phyloP scores from a whole-genome alignment of 2,329 filamentous ascomycete genomes.

The Dactylonectria macrodidyma region DNA sequence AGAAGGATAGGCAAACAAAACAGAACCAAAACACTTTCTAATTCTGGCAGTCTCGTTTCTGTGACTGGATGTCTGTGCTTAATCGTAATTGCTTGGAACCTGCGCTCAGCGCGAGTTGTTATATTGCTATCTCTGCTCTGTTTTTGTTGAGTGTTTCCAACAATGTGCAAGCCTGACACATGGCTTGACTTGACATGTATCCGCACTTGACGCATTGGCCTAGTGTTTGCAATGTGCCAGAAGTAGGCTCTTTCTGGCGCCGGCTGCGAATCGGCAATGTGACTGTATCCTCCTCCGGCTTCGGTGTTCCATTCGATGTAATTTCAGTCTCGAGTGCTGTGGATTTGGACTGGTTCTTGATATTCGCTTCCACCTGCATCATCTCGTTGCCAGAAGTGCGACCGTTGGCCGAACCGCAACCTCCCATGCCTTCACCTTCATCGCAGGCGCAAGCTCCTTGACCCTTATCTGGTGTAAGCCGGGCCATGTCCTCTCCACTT shows the following conservation, averaged over 20 bases:
- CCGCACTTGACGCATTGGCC: conserved; percentile 90
- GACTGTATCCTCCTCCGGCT: conserved; percentile 48
- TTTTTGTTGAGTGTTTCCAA: conserved; percentile 93
- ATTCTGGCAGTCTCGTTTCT: background rate
- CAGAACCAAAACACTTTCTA: conserved; percentile 33
- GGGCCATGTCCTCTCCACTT: conserved; percentile 96
- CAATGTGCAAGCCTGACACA: conserved; percentile 94
- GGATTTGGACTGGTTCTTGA: conserved; percentile 42
- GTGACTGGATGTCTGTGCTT: background rate
- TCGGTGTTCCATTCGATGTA: conserved; percentile 42
- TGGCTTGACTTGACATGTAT: conserved; percentile 93
- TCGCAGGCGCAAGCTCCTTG: conserved; percentile 55
- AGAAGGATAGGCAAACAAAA: conserved; percentile 26
- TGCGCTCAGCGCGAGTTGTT: conserved; percentile 31
- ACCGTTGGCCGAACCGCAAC: conserved; percentile 79
- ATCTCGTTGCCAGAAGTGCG: conserved; percentile 81
- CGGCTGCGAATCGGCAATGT: conserved; percentile 53
- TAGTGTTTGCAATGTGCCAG: conserved; percentile 76
- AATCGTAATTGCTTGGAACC: background rate
- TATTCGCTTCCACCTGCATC: conserved; percentile 80
- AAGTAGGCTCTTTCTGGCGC: conserved; percentile 45
- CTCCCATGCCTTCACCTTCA: conserved; percentile 65
- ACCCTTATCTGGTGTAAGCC: conserved; percentile 66
- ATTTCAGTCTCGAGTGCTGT: conserved; percentile 52
- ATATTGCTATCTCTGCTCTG: conserved; percentile 71